A percentile compares a stretch with the other conserved stretches of the same genome.
Evolutionary conservation across 805 yeast genomes (phyloP).

Genomic region (Candida jianshihensis): DNA sequence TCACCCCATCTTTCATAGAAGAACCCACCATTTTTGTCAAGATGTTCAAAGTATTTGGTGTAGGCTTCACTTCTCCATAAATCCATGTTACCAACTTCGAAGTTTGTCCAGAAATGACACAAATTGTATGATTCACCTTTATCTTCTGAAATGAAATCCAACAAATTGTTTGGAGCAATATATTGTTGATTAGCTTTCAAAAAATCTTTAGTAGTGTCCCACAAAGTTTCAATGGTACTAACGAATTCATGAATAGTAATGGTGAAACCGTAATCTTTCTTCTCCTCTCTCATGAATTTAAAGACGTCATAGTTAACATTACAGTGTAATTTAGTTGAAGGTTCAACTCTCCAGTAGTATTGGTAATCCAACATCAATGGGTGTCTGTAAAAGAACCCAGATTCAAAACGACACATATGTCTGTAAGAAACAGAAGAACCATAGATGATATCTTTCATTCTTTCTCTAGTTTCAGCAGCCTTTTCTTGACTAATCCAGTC

Average conservation of each 20-base stretch:
- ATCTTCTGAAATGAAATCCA: conserved; percentile 68
- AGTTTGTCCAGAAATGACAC: conserved; percentile 91
- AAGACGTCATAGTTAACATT: conserved; percentile 77
- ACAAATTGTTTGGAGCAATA: conserved; percentile 52
- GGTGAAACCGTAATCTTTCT: conserved; percentile 70
- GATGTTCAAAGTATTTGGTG: conserved; percentile 57
- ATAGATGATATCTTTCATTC: conserved; percentile 51
- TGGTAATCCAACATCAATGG: conserved; percentile 69
- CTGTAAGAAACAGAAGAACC: conserved; percentile 67
- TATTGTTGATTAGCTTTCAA: conserved; percentile 52
- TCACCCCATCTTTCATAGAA: conserved; percentile 94
- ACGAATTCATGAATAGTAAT: conserved; percentile 71
- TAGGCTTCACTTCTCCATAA: conserved; percentile 76
- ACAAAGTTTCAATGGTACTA: conserved; percentile 67
- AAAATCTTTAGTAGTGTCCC: conserved; percentile 65
- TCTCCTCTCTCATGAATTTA: conserved; percentile 73
- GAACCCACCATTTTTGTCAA: conserved; percentile 85
- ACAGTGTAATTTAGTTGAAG: conserved; percentile 73
- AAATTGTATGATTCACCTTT: conserved; percentile 66
- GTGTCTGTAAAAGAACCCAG: conserved; percentile 84
- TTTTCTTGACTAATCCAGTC: conserved; percentile 68
- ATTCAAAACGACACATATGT: conserved; percentile 90
- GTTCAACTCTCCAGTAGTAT: conserved; percentile 95
- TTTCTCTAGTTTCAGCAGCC: conserved; percentile 50
- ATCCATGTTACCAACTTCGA: conserved; percentile 69